Conservation (phyloP, 2,329 filamentous ascomycete species). For the Colletotrichum acutatum region DNA sequence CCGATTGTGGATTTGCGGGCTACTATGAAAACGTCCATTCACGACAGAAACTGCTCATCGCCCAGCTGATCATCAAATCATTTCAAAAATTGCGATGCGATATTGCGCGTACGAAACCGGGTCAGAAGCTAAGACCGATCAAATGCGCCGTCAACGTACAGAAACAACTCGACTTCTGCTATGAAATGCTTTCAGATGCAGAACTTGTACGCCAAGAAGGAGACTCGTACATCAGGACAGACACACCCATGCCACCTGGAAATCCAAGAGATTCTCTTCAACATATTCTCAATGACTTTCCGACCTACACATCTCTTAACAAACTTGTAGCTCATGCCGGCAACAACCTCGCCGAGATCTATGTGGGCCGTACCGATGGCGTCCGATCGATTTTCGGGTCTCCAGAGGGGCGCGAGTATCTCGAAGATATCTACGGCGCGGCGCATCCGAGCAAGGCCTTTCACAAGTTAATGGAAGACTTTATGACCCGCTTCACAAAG, state of each 20-base stretch:
- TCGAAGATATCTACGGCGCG: constrained; percentile 21
- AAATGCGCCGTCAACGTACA: not conserved
- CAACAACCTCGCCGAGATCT: constrained; percentile 9
- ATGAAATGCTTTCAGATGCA: constrained; percentile 1
- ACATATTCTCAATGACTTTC: constrained; percentile 1
- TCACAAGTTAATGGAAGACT: constrained; percentile 22
- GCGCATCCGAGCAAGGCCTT: constrained; percentile 26
- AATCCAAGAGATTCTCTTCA: not conserved
- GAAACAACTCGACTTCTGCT: constrained; percentile 24
- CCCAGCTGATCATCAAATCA: not conserved
- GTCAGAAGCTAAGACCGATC: constrained; percentile 5
- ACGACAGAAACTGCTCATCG: not conserved
- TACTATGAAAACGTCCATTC: constrained; percentile 19
- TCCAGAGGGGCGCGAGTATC: constrained; percentile 17
- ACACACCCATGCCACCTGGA: not conserved
- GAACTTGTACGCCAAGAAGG: constrained; percentile 5
- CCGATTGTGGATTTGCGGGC: constrained; percentile 9
- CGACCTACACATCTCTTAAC: constrained; percentile 8
- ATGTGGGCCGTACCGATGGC: constrained; percentile 8
- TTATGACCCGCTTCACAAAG: not conserved
- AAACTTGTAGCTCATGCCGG: constrained; percentile 11
- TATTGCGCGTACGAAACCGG: constrained; percentile 1
- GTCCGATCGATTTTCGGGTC: constrained; percentile 19
- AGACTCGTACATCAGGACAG: not conserved
- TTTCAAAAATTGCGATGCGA: constrained; percentile 24